Percentiles rank a stretch among this genome's conserved stretches.
Conservation (phyloP, 2,329 filamentous ascomycete genomes). For the Alternaria alternata region DNA sequence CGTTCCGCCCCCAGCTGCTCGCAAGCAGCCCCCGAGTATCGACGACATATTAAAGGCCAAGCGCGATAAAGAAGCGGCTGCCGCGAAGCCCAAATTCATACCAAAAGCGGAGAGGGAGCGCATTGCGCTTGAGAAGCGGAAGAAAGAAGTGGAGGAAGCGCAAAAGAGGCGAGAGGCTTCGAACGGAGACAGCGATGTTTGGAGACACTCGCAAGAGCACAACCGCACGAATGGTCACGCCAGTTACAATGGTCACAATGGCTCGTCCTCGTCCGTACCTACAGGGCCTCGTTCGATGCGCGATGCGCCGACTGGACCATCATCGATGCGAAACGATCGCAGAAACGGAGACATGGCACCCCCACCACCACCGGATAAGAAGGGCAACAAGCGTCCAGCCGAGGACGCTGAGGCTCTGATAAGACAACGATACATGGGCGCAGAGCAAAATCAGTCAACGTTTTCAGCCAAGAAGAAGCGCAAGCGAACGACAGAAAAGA, state of each 20-base stretch:
- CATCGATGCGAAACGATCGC: conserved; percentile 64
- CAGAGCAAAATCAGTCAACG: conserved; percentile 83
- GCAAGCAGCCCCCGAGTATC: conserved; percentile 72
- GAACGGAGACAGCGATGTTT: conserved; percentile 9
- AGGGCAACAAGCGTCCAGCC: conserved; percentile 46
- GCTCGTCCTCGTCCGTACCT: conserved; percentile 59
- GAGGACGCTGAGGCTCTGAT: conserved; percentile 76
- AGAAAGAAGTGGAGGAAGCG: conserved; percentile 72
- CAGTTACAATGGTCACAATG: conserved; percentile 5
- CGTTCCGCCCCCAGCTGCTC: conserved; percentile 44
- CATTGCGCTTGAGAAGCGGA: conserved; percentile 78
- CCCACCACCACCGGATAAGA: conserved; percentile 55
- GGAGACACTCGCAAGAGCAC: conserved; percentile 14
- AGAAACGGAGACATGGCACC: conserved; percentile 61
- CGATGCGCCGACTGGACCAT: conserved; percentile 71
- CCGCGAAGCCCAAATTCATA: conserved; percentile 87
- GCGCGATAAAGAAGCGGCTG: conserved; percentile 82
- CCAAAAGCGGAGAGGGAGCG: conserved; percentile 84
- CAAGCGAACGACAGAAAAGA: conserved; percentile 89
- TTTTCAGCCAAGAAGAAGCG: conserved; percentile 98
- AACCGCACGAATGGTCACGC: conserved; percentile 21
- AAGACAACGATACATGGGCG: conserved; percentile 87
- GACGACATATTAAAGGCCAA: conserved; percentile 87
- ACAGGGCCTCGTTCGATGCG: conserved; percentile 78
- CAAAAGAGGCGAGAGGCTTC: conserved; percentile 61